Evolutionary conservation across 2,329 filamentous ascomycete genomes (phyloP).

Genomic region (Myotisia sp.): DNA sequence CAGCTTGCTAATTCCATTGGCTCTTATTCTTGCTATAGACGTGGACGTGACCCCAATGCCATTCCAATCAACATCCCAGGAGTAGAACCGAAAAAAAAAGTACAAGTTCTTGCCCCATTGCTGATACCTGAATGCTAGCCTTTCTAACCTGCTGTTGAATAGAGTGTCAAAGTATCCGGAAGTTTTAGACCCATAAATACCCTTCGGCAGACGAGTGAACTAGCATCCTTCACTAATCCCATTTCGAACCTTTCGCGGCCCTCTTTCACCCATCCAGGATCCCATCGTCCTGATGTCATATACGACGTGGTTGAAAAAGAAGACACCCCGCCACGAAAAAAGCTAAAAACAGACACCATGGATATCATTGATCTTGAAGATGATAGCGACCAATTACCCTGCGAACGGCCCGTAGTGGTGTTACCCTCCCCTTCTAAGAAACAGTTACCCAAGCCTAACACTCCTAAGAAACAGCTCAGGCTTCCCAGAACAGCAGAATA

Average conservation of each 20-base stretch:
- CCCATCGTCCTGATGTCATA: neutral
- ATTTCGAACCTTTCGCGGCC: neutral
- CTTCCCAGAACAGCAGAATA: no score
- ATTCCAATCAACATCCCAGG: constrained; percentile 1
- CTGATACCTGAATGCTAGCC: no score
- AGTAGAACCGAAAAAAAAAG: neutral
- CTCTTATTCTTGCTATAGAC: neutral
- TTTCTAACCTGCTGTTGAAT: no score
- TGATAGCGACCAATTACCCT: neutral
- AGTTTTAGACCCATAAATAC: constrained; percentile 3
- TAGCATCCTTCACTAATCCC: no score
- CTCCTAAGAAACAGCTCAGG: no score
- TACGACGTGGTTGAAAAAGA: neutral
- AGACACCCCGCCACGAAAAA: constrained; percentile 1
- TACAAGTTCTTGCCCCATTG: no score
- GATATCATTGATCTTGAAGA: constrained; percentile 3
- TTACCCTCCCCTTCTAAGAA: no score
- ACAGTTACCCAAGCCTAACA: no score
- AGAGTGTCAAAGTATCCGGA: no score
- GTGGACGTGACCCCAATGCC: neutral
- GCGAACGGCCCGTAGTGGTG: neutral
- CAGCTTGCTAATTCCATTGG: neutral
- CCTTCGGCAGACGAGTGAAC: neutral
- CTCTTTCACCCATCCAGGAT: neutral
- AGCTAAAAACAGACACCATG: neutral